Conservation (phyloP, 192 early-diverging fungal species). For the Jimgerdemannia flammicorona region DNA sequence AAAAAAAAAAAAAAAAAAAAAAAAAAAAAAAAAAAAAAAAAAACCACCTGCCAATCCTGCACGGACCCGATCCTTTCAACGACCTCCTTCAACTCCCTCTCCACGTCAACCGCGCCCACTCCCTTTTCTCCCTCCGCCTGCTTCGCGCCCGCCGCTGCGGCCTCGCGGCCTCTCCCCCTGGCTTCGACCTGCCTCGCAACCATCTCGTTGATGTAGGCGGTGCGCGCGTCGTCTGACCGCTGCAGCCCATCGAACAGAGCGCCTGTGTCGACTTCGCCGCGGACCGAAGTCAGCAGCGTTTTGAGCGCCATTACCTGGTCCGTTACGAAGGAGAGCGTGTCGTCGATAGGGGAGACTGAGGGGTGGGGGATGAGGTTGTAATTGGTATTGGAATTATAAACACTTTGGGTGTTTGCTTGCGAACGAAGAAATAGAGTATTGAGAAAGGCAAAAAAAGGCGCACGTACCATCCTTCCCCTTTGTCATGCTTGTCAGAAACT, state of each 20-base stretch:
- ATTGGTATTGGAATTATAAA: neutral
- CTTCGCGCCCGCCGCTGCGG: neutral
- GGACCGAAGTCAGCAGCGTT: neutral
- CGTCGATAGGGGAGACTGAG: neutral
- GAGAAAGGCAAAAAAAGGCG: too few relatives aligned
- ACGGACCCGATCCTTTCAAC: neutral
- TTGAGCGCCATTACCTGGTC: neutral
- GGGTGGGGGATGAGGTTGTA: neutral
- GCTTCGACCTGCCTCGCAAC: neutral
- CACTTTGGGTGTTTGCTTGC: too few relatives aligned
- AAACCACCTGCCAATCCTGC: neutral
- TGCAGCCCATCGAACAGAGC: neutral
- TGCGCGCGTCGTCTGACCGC: neutral
- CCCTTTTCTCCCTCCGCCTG: neutral
- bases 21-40: neutral
- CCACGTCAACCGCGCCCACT: neutral
- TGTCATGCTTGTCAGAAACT: conserved; percentile 15
- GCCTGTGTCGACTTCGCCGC: neutral
- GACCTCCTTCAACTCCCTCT: neutral
- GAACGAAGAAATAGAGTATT: too few relatives aligned
- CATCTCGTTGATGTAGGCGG: neutral
- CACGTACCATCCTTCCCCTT: neutral
- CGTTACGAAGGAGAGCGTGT: neutral
- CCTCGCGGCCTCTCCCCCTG: neutral
- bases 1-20: too few relatives aligned